Conservation (phyloP, 495 filamentous ascomycete genomes). For the Lasiosphaeria miniovina region DNA sequence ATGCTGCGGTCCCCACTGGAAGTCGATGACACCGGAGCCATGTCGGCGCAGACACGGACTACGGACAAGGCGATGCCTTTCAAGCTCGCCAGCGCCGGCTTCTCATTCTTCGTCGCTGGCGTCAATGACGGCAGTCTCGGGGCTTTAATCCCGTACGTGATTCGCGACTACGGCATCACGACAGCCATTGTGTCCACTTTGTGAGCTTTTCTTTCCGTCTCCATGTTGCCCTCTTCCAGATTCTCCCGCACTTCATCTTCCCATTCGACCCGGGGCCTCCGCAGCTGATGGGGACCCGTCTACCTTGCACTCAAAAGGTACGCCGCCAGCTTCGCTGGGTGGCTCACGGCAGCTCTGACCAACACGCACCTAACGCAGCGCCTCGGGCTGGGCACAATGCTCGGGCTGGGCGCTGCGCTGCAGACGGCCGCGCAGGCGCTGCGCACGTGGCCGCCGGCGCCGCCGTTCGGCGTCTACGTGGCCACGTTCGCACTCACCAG, state of each 20-base stretch:
- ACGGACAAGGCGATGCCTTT: conserved; percentile 11
- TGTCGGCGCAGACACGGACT: background rate
- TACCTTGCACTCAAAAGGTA: conserved; percentile 4
- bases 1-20: background rate
- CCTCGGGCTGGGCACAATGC: conserved; percentile 45
- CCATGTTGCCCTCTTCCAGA: no score
- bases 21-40: background rate
- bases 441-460: conserved; percentile 40
- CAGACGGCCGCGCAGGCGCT: conserved; percentile 47
- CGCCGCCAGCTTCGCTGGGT: conserved; percentile 44
- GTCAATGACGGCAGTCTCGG: conserved; percentile 55
- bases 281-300: no score
- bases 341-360: conserved; percentile 46
- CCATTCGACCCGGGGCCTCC: no score
- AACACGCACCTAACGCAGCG: conserved; percentile 46
- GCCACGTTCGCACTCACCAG: conserved; percentile 48
- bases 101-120: conserved; percentile 53
- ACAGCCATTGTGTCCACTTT: conserved; percentile 49
- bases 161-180: conserved; percentile 44
- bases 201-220: conserved; percentile 21
- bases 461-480: conserved; percentile 48
- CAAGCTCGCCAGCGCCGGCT: conserved; percentile 49
- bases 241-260: no score
- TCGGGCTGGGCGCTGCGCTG: conserved; percentile 46
- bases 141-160: conserved; percentile 54